Base-by-base conservation (phyloP, 2,329 filamentous ascomycete genomes). In the Phyllosticta citrichinensis region DNA sequence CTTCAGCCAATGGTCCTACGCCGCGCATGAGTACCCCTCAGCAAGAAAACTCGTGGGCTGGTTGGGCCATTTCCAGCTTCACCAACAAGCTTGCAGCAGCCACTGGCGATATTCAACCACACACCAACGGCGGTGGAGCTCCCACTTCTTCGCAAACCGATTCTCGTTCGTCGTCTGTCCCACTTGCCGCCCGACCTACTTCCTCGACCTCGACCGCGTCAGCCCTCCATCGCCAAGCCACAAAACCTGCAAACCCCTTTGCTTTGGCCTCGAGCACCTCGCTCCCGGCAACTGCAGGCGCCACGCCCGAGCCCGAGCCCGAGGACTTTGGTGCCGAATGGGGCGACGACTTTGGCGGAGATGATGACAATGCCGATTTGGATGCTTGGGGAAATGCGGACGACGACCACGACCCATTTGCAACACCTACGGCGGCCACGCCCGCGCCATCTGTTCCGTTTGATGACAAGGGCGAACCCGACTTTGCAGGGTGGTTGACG, bases 51-150 rank as follows among this genome's bases (percentile, higher is more conserved):
- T 85, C 86, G 2, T 97, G 94, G 94, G 85, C 94, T 1, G 94
- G 94, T 12, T 99, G 94, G 94, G 94, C 94, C 1, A 97, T 99
- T 60, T 97, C 94, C 0, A 97, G 91, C 1, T 99, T 99, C 71
- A 97, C 94, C 1, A 97, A 97, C 75, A 97, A 96, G 69, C 73
- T 97, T 12, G 87, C 90, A 1, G 77, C 88, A 0, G 91, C 91
- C 0, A 88, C 88, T 9, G 94, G 94, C 19, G 88, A 97, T 62
- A 99, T 99, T 64, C 81, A 93, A 69, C 77, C 84, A 12, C 76
- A 55, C 1, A 55, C 65, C 9, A 74, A 71, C 30, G 69, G 67
- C 1, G 71, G 80, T 19, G 74, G 79, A 58, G 80, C 80, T 63
- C 76, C 76, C 40, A 71, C 75, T 2, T 77, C 77, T 12, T 74